Percentiles rank a stretch among this genome's conserved stretches.
Evolutionary conservation across 139 green algal genomes (phyloP).

Genomic region (Eudorina sp.): DNA sequence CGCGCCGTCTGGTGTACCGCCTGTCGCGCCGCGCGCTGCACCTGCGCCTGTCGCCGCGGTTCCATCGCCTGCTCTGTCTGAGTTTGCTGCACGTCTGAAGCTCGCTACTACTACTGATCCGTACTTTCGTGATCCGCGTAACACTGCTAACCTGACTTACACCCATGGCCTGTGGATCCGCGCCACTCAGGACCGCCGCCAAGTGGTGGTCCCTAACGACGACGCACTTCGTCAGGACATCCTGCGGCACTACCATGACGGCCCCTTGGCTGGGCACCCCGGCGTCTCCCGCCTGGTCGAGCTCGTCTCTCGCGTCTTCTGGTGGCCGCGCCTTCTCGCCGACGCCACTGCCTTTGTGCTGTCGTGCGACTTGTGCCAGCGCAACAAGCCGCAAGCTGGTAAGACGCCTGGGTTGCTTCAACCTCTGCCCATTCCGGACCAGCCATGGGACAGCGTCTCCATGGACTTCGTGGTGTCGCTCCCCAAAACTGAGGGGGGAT

Average conservation of each 20-base stretch:
- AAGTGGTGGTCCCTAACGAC: constrained; percentile 6
- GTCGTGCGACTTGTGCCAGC: constrained; percentile 55
- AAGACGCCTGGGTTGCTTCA: constrained; percentile 21
- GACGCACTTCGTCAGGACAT: not conserved
- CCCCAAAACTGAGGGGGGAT: no score
- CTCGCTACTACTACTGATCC: not conserved
- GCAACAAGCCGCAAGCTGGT: constrained; percentile 45
- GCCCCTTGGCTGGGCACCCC: not conserved
- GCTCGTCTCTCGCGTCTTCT: constrained; percentile 19
- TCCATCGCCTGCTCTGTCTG: not conserved
- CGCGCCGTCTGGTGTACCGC: no score
- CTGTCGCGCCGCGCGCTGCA: not conserved
- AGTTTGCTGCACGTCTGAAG: not conserved
- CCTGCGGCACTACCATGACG: not conserved
- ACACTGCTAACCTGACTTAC: not conserved
- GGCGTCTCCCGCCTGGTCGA: not conserved
- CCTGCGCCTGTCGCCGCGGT: not conserved
- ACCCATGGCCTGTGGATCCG: not conserved
- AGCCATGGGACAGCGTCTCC: constrained; percentile 54
- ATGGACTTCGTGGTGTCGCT: constrained; percentile 64
- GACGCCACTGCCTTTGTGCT: constrained; percentile 40
- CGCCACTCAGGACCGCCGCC: not conserved
- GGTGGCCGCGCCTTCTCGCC: constrained; percentile 8
- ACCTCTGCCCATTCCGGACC: constrained; percentile 56
- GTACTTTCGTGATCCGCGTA: not conserved